These are phyloP conservation scores for Tulasnella sp. DNA, from an alignment of 768 basidiomycete genomes.

Conservation along the genomic window DNA sequence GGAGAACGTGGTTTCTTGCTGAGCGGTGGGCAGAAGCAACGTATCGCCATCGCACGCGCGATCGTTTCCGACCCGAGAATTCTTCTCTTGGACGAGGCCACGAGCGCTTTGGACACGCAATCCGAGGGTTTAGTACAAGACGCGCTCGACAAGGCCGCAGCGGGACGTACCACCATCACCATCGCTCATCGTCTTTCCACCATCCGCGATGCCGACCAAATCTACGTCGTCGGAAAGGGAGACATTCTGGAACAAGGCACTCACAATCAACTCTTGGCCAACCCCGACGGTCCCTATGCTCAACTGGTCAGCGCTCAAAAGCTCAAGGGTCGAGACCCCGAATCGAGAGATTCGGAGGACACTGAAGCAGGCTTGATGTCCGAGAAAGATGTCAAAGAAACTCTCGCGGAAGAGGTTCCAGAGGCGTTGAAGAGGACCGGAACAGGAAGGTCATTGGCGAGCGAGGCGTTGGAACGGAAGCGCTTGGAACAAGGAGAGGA, in stretches of 20 bases:
- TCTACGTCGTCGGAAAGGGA: conserved; percentile 51
- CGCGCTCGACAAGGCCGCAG: conserved; percentile 66
- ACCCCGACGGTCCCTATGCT: conserved; percentile 41
- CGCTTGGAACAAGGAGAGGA: too few species aligned
- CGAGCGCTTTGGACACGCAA: conserved; percentile 86
- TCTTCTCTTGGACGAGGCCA: conserved; percentile 87
- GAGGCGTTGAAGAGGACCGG: too few species aligned
- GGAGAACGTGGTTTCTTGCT: conserved; percentile 53
- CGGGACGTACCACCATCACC: conserved; percentile 51
- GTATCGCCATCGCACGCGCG: conserved; percentile 52
- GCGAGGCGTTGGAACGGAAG: too few species aligned
- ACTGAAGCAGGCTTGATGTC: conserved; percentile 36
- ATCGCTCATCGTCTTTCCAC: conserved; percentile 48
- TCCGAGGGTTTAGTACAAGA: conserved; percentile 86
- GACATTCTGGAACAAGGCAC: conserved; percentile 49
- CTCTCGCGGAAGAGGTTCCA: too few species aligned
- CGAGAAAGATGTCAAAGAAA: too few species aligned
- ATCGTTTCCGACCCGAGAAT: conserved; percentile 54
- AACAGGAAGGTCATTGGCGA: too few species aligned
- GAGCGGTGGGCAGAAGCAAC: conserved; percentile 51
- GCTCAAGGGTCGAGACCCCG: conserved; percentile 43
- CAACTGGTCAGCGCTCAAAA: conserved; percentile 44
- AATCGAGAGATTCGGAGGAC: conserved; percentile 38
- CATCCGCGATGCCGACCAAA: conserved; percentile 47
- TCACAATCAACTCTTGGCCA: conserved; percentile 44